Evolutionary conservation across 257 asterid genomes (phyloP), one percentile per base, ranked within the genome.

Genomic region (Nicotiana attenuata): DNA sequence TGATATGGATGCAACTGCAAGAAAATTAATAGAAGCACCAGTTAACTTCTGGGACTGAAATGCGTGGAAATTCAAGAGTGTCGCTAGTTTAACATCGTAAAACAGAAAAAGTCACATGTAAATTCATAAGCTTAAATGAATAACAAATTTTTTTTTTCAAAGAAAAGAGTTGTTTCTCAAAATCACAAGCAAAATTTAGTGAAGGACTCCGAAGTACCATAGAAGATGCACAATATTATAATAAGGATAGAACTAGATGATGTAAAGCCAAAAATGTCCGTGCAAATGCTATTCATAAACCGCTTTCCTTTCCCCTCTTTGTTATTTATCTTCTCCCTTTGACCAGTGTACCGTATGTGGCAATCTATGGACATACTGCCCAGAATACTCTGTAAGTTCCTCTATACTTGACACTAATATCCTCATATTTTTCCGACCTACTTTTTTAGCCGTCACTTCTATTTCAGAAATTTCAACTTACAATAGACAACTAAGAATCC

Each of bases 1-100:
- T 93, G 98, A 87, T 88, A 93, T n/a, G 99, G 94, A 78, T 76
- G 89, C 59, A 92, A 88, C 99, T 96, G 92, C 90, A 90, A 82
- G 82, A 77, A 38, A 83, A 76, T 56, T 69, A n/a, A 82, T 55
- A 75, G 63, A 60, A 50, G 80, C 63, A 75, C 63, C 26, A 50
- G 26, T 50, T 50, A 75, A 47, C 59, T 47, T 73, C 61, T 50
- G 41, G 38, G 41, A 63, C 68, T 63, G 19, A 63, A 11, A 63
- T 24, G 68, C 28, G 19, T 24, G 68, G 38, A 26, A 73, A 73
- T 24, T 45, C 60, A 45, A 0, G 24, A 73, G 9, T 47, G 61
- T 24, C 0, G 8, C 22, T 47, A 47, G 61, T 73, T 24, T 22
- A 73, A 22, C 38, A 47, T 14, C n/a, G 14, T 22, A 38, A 13